Evolutionary conservation across 306 rosid species (phyloP).

Genomic region (Astragalus glycyphyllos): DNA sequence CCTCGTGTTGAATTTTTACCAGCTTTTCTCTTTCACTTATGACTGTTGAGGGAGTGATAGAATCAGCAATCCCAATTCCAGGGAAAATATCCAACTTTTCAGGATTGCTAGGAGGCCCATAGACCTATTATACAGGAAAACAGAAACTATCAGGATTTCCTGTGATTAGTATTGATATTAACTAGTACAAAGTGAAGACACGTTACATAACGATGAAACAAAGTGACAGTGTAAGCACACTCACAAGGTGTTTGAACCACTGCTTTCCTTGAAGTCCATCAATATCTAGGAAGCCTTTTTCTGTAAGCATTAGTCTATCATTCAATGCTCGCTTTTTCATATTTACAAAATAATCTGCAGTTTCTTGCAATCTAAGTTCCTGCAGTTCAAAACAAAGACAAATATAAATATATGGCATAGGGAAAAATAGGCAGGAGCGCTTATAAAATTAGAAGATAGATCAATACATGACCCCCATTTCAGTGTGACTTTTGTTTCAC

Average conservation of each 20-base stretch:
- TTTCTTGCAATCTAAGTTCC: constrained; percentile 59
- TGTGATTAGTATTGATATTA: neutral
- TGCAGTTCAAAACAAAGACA: constrained; percentile 46
- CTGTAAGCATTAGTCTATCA: constrained; percentile 76
- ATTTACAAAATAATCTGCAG: constrained; percentile 39
- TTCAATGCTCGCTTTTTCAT: constrained; percentile 73
- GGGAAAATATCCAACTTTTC: constrained; percentile 78
- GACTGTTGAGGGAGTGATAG: constrained; percentile 51
- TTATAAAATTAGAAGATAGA: constrained; percentile 13
- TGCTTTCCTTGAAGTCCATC: constrained; percentile 69
- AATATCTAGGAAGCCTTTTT: constrained; percentile 77
- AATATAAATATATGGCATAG: constrained; percentile 6
- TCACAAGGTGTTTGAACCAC: constrained; percentile 96
- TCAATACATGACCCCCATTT: neutral
- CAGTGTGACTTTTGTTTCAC: constrained; percentile 42
- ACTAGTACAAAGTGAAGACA: neutral
- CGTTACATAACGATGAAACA: neutral
- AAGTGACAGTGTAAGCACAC: constrained; percentile 39
- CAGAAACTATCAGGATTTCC: constrained; percentile 13
- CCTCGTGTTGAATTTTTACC: constrained; percentile 70
- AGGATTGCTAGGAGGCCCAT: constrained; percentile 67
- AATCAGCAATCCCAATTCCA: constrained; percentile 80
- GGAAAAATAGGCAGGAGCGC: neutral
- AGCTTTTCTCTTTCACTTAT: constrained; percentile 48
- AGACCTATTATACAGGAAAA: constrained; percentile 53